These are phyloP conservation scores for Eucalyptus regnans DNA, from an alignment of 345 rosid species.

Conservation along the genomic window DNA sequence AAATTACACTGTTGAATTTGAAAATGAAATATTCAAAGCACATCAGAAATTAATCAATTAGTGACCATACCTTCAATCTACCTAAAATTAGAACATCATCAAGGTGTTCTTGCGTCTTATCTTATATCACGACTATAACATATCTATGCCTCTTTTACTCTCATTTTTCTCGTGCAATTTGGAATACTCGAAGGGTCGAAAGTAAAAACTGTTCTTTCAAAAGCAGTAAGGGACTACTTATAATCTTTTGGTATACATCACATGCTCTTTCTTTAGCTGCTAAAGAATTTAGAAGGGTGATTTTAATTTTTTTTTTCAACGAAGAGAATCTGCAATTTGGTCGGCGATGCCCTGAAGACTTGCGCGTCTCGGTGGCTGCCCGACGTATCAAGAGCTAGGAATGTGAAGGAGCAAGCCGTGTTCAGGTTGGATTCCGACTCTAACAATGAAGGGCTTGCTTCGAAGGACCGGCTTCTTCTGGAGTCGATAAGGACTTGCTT, in stretches of 20 bases:
- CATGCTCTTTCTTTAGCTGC: too few species aligned
- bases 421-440: constrained; percentile 46
- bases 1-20: too few species aligned
- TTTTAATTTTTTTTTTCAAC: too few species aligned
- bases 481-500: too few species aligned
- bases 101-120: not conserved
- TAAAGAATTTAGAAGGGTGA: too few species aligned
- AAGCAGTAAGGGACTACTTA: not conserved
- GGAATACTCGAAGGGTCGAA: too few species aligned
- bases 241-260: too few species aligned
- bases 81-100: not conserved
- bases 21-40: too few species aligned
- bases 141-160: too few species aligned
- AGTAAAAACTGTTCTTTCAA: not conserved
- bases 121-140: not conserved
- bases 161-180: too few species aligned
- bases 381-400: constrained; percentile 7
- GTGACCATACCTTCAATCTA: not conserved
- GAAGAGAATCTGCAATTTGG: constrained; percentile 12
- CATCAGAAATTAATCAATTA: not conserved
- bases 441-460: constrained; percentile 24
- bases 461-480: constrained; percentile 33
- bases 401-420: not conserved
- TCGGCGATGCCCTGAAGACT: constrained; percentile 28
- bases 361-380: constrained; percentile 88